Evolutionary conservation across 495 filamentous ascomycete species (phyloP).

Genomic region (Mytilinidion resinicola): DNA sequence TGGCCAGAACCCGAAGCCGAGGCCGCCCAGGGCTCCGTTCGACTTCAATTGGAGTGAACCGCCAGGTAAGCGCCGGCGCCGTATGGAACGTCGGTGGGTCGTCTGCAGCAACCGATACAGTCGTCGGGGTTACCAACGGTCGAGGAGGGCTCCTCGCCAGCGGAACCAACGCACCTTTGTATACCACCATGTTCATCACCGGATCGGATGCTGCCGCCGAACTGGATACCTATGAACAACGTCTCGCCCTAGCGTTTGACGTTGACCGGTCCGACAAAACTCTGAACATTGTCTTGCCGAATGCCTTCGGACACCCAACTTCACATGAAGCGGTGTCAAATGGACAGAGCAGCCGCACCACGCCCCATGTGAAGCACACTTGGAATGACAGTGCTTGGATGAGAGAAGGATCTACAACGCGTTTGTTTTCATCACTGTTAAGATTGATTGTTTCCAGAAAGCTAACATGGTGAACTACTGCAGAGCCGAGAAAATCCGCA

Average conservation of each 20-base stretch:
- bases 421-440: constrained; percentile 16
- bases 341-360: neutral
- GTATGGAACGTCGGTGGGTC: constrained; percentile 79
- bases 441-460: neutral
- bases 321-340: neutral
- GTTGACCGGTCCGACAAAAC: constrained; percentile 62
- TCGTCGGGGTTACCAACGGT: constrained; percentile 51
- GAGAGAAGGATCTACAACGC: constrained; percentile 44
- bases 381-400: constrained; percentile 37
- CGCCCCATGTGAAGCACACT: constrained; percentile 12
- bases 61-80: constrained; percentile 56
- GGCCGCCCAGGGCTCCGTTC: constrained; percentile 13
- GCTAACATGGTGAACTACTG: too few species aligned
- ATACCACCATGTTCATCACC: constrained; percentile 61
- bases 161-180: constrained; percentile 69
- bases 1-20: constrained; percentile 6
- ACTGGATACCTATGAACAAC: constrained; percentile 60
- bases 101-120: constrained; percentile 45
- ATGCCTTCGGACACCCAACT: constrained; percentile 3
- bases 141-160: constrained; percentile 57
- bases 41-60: constrained; percentile 3
- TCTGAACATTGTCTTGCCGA: constrained; percentile 35
- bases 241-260: constrained; percentile 77
- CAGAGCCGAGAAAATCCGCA: too few species aligned
- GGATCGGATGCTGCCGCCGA: constrained; percentile 51